A percentile compares a stretch with the other conserved stretches of the same genome.
These are phyloP conservation scores for Phytophthora niederhauseri DNA, from an alignment of 352 stramenopile genomes.

Conservation along the genomic window DNA sequence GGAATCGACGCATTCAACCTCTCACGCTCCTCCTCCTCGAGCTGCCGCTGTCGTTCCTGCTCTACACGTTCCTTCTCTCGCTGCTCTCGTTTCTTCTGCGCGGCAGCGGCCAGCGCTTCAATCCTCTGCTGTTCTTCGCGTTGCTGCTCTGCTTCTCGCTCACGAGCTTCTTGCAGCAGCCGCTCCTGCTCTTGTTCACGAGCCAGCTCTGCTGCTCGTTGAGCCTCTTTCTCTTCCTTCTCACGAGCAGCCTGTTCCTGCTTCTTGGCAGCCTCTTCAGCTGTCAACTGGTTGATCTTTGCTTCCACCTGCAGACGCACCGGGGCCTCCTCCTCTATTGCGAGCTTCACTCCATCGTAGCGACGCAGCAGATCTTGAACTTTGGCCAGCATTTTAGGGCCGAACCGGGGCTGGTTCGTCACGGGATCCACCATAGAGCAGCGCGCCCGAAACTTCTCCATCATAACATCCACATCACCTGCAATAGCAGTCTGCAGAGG, in stretches of 20 bases:
- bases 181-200: conserved; percentile 28
- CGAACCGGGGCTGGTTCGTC: conserved; percentile 74
- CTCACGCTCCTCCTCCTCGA: conserved; percentile 41
- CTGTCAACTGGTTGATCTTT: conserved; percentile 24
- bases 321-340: conserved; percentile 35
- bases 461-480: conserved; percentile 40
- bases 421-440: conserved; percentile 69
- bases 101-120: conserved; percentile 53
- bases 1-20: conserved; percentile 42
- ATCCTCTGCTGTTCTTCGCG: conserved; percentile 36
- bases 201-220: conserved; percentile 23
- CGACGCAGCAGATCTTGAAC: conserved; percentile 58
- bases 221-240: conserved; percentile 14
- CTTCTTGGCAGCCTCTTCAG: conserved; percentile 15
- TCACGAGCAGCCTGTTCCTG: conserved; percentile 17
- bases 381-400: conserved; percentile 75
- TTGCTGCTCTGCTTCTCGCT: conserved; percentile 24
- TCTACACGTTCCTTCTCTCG: conserved; percentile 41
- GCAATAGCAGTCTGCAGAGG: conserved; percentile 31
- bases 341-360: conserved; percentile 50
- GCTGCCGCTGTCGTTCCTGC: conserved; percentile 35
- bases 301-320: conserved; percentile 30
- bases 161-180: conserved; percentile 20
- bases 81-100: conserved; percentile 63
- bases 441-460: conserved; percentile 61